Base-by-base conservation (phyloP, 176 grass and related monocot genomes). In the Stipa capillata region DNA sequence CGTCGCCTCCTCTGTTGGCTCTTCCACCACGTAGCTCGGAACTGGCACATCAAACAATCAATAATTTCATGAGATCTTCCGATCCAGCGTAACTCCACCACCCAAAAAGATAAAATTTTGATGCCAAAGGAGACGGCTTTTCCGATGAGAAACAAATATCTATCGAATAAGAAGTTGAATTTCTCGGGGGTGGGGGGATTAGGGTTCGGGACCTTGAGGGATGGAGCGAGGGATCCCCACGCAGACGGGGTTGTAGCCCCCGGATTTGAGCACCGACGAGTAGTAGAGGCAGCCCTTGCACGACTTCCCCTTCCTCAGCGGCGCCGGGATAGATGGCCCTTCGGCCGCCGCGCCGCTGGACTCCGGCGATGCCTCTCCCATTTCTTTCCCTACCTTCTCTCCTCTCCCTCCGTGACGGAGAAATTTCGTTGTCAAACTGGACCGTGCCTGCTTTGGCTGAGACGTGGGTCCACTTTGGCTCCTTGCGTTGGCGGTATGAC, bases 231-330 rank as follows among this genome's bases (percentile, higher is more conserved):
- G 75, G 85, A 97, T 94, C 82, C 94, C 94, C 41, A 93, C 87
- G 79, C 94, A 94, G 25, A 97, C 39, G 47, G 94, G 94, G 60
- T 92, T 94, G 50, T 85, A 90, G 17, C 83, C 89, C 7, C 91
- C 75, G 56, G 89, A 90, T 75, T 86, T 92, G 79, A 91, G 91
- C 65, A 83, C 28, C 33, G 91, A 97, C 12, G 91, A 94, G 79
- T 97, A 97, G 82, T 94, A 97, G 53, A 97, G 89, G 74, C 91
- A 94, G 12, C 94, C 94, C 76, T 94, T 97, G 87, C 94, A 97
- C 7, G 94, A 97, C 73, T 92, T 97, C 10, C 94, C 94, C 72
- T 94, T 97, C 33, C 59, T 42, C 33, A 60, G 66, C 21, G 47
- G 53, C n/a, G 34, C 43, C 39, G 31, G 29, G 2, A 39, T 54